These are phyloP conservation scores for Calonectria hawksworthii DNA, from an alignment of 2,329 filamentous ascomycete genomes.

Conservation along the genomic window DNA sequence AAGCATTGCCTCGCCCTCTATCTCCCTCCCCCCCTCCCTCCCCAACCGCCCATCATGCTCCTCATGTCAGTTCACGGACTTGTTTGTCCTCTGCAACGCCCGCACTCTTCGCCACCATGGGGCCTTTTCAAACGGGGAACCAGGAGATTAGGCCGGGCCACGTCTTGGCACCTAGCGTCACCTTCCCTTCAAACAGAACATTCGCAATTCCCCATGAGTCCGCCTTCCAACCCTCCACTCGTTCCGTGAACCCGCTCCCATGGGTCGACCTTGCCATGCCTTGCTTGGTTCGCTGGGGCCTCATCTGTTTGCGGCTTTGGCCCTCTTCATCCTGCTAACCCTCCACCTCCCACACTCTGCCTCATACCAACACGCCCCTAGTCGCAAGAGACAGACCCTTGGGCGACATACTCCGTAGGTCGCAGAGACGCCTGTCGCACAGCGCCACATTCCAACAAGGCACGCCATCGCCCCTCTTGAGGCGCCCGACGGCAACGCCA, in stretches of 20 bases:
- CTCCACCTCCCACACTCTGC: not conserved
- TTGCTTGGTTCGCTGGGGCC: not conserved
- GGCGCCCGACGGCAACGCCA: conserved; percentile 42
- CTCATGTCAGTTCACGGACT: conserved; percentile 23
- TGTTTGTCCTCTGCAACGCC: conserved; percentile 16
- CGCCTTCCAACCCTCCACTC: conserved; percentile 6
- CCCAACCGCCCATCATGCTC: conserved; percentile 13
- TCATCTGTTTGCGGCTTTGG: conserved; percentile 12
- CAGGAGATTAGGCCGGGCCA: conserved; percentile 26
- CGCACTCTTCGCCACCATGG: conserved; percentile 26
- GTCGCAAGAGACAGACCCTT: conserved; percentile 8
- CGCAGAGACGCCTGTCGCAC: conserved; percentile 18
- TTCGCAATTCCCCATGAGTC: conserved; percentile 14
- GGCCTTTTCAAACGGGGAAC: conserved; percentile 22
- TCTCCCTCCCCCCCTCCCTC: conserved; percentile 5
- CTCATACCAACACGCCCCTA: conserved; percentile 3
- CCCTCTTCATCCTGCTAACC: conserved; percentile 2
- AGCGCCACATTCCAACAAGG: conserved; percentile 42
- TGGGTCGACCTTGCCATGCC: conserved; percentile 18
- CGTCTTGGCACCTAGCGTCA: conserved; percentile 22
- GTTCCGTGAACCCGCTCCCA: conserved; percentile 18
- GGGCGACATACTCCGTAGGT: not conserved
- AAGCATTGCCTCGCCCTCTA: conserved; percentile 16
- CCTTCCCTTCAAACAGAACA: conserved; percentile 10
- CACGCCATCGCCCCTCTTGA: conserved; percentile 40